phyloP scores from a whole-genome alignment of 1,139 yeast species.

The Arxiozyma slooffiae region DNA sequence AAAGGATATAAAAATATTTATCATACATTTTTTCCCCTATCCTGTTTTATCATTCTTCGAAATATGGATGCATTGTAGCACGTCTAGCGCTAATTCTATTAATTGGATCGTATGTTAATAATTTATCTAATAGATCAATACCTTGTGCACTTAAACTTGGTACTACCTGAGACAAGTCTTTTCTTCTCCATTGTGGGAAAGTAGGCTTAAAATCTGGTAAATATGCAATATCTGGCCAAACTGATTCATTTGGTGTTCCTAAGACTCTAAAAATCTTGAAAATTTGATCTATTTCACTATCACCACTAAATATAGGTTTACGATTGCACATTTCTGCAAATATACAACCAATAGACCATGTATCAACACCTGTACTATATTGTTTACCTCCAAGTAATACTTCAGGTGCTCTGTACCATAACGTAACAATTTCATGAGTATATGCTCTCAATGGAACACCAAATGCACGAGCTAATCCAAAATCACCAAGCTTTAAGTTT shows the following conservation, averaged over 20 bases:
- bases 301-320: conserved; percentile 94
- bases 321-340: conserved; percentile 98
- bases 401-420: conserved; percentile 98
- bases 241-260: conserved; percentile 90
- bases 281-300: conserved; percentile 94
- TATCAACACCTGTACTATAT: conserved; percentile 95
- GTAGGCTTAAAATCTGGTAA: conserved; percentile 92
- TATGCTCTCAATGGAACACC: conserved; percentile 95
- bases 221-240: conserved; percentile 94
- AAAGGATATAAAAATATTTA: not conserved
- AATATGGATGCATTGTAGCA: conserved; percentile 84
- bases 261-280: conserved; percentile 85
- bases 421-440: conserved; percentile 94
- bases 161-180: conserved; percentile 60
- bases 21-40: too few species aligned
- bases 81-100: conserved; percentile 89
- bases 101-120: conserved; percentile 88
- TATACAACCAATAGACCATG: conserved; percentile 98
- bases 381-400: conserved; percentile 92
- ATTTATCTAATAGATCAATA: conserved; percentile 65
- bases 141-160: conserved; percentile 78
- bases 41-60: conserved; percentile 39
- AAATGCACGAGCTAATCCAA: conserved; percentile 93
- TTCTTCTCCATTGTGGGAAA: conserved; percentile 89
- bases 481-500: conserved; percentile 88